Percentiles rank a stretch among this genome's conserved stretches.
Evolutionary conservation across 2,329 filamentous ascomycete species (phyloP).

Genomic region (Cladorrhinum sp.): DNA sequence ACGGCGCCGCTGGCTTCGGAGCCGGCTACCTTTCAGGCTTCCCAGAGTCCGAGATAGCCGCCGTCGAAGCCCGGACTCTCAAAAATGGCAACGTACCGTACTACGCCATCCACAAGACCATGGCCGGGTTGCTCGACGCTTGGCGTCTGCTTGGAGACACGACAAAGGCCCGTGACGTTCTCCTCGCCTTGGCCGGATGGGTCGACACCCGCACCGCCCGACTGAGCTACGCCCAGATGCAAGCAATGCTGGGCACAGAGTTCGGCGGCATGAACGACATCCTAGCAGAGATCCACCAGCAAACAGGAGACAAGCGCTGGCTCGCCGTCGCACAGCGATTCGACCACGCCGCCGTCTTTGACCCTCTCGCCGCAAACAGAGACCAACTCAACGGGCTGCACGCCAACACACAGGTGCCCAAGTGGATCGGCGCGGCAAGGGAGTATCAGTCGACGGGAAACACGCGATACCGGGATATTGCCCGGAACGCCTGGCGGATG

Average conservation of each 20-base stretch:
- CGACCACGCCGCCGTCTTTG: slow-evolving; percentile 47
- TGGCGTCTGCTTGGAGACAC: slow-evolving; percentile 44
- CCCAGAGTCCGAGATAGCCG: slow-evolving; percentile 48
- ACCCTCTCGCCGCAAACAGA: slow-evolving; percentile 44
- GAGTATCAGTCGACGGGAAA: slow-evolving; percentile 49
- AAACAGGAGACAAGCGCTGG: slow-evolving; percentile 46
- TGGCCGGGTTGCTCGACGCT: slow-evolving; percentile 50
- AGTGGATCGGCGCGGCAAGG: slow-evolving; percentile 50
- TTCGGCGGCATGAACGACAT: slow-evolving; percentile 55
- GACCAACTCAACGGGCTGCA: slow-evolving; percentile 48
- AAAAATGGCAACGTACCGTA: slow-evolving; percentile 51
- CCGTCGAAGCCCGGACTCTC: slow-evolving; percentile 43
- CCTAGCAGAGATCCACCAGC: slow-evolving; percentile 45
- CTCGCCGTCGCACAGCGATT: slow-evolving; percentile 47
- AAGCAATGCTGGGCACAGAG: slow-evolving; percentile 46
- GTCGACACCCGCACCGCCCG: slow-evolving; percentile 45
- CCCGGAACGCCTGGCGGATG: slow-evolving; percentile 48
- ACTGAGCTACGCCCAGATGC: slow-evolving; percentile 45
- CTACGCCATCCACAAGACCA: slow-evolving; percentile 53
- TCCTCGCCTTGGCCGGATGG: slow-evolving; percentile 46
- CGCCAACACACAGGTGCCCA: slow-evolving; percentile 53
- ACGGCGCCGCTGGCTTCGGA: slow-evolving; percentile 41
- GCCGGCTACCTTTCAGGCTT: slow-evolving; percentile 50
- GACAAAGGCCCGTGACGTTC: slow-evolving; percentile 41
- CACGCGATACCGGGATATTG: slow-evolving; percentile 45